These are phyloP conservation scores for Capsicum baccatum DNA, from an alignment of 257 asterid species.

Conservation along the genomic window DNA sequence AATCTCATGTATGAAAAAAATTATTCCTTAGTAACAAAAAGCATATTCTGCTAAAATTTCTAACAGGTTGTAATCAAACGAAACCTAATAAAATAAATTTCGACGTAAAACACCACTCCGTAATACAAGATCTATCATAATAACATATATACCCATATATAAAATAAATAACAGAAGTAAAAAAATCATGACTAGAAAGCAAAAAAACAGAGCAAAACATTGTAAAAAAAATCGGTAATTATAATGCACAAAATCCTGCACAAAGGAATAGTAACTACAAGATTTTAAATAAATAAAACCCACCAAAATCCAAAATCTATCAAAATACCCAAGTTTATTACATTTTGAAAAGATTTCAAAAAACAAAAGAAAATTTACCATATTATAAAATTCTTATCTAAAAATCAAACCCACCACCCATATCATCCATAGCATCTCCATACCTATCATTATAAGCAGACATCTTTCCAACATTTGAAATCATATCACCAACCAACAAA, in stretches of 20 bases:
- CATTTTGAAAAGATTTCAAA: not conserved
- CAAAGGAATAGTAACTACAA: no score
- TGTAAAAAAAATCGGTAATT: no score
- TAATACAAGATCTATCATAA: not conserved
- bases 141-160: no score
- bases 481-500: slow-evolving; percentile 79
- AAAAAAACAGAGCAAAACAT: no score
- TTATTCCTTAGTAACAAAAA: not conserved
- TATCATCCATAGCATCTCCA: slow-evolving; percentile 41
- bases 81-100: not conserved
- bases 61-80: not conserved
- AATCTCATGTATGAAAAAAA: not conserved
- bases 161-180: no score
- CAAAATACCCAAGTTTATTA: not conserved
- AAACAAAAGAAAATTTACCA: not conserved
- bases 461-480: slow-evolving; percentile 52
- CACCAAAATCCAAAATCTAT: not conserved
- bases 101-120: not conserved
- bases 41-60: slow-evolving; percentile 11
- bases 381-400: not conserved
- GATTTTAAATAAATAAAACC: no score
- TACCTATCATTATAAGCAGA: slow-evolving; percentile 46
- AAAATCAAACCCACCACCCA: slow-evolving; percentile 38
- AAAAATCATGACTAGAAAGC: no score
- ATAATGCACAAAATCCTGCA: no score